Percentiles rank a stretch among this genome's conserved stretches.
Evolutionary conservation across 495 filamentous ascomycete species (phyloP).

Genomic region (Daldinia loculata): DNA sequence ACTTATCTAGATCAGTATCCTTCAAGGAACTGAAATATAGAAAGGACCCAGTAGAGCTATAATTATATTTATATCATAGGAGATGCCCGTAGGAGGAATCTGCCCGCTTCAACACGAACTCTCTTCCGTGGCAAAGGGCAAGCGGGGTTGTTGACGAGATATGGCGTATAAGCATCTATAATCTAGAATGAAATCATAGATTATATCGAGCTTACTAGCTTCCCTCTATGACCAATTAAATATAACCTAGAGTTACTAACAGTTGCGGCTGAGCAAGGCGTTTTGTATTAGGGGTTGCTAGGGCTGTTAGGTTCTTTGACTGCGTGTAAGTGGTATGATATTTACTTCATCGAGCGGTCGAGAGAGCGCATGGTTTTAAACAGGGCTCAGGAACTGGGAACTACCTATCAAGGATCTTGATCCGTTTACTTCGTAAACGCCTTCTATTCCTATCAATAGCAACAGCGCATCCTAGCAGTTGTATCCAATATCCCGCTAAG

Average conservation of each 20-base stretch:
- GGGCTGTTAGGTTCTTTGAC: neutral
- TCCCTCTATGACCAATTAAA: no score
- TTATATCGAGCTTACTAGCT: neutral
- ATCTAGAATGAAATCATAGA: neutral
- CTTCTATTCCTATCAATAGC: neutral
- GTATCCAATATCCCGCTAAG: neutral
- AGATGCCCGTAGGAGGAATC: neutral
- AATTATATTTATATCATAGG: no score
- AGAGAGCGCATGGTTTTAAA: neutral
- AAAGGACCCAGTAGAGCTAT: no score
- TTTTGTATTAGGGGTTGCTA: neutral
- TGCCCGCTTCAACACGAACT: neutral
- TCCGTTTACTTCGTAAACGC: neutral
- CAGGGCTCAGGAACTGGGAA: neutral
- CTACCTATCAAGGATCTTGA: neutral
- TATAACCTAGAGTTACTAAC: no score
- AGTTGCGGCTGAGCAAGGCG: slow-evolving; percentile 1
- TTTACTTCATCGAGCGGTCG: neutral
- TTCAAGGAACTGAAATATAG: neutral
- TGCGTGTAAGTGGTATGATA: neutral
- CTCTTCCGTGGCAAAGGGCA: neutral
- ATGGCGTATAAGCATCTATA: neutral
- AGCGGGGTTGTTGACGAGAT: neutral
- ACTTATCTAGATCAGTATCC: neutral
- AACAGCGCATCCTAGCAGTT: neutral